These are phyloP conservation scores for Austroboletus olivaceoglutinosus DNA, from an alignment of 1,284 basidiomycete species.

Conservation along the genomic window DNA sequence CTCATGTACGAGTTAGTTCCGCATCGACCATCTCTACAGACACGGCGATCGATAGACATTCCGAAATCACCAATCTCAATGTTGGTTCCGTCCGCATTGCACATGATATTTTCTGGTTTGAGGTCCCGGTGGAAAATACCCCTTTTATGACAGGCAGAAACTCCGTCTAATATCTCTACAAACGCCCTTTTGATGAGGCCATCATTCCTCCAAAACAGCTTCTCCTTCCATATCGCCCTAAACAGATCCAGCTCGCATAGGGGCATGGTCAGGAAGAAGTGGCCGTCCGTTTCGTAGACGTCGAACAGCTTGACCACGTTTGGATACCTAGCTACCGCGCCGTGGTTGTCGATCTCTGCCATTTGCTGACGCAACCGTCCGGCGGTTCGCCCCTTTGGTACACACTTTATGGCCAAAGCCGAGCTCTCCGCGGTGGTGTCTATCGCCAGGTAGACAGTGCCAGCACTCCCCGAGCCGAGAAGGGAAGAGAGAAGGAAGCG, in stretches of 20 bases:
- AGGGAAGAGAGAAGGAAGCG: slow-evolving; percentile 6
- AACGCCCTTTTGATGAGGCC: slow-evolving; percentile 61
- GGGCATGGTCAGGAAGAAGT: slow-evolving; percentile 47
- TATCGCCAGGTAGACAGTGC: slow-evolving; percentile 14
- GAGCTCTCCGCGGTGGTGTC: slow-evolving; percentile 1
- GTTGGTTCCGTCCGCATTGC: slow-evolving; percentile 50
- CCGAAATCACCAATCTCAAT: slow-evolving; percentile 84
- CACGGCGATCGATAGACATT: slow-evolving; percentile 65
- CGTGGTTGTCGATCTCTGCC: slow-evolving; percentile 57
- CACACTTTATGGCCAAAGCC: slow-evolving; percentile 70
- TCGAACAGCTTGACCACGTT: slow-evolving; percentile 54
- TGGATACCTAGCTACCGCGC: slow-evolving; percentile 45
- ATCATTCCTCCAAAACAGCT: slow-evolving; percentile 47
- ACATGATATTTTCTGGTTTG: slow-evolving; percentile 88
- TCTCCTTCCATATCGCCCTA: slow-evolving; percentile 45
- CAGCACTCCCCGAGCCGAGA: slow-evolving; percentile 11
- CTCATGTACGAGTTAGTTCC: slow-evolving; percentile 82
- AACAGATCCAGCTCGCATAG: slow-evolving; percentile 51
- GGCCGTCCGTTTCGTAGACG: slow-evolving; percentile 49
- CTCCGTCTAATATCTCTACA: slow-evolving; percentile 75
- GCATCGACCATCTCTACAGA: slow-evolving; percentile 75
- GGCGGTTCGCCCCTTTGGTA: slow-evolving; percentile 46
- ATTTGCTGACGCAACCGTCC: slow-evolving; percentile 53
- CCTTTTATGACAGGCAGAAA: slow-evolving; percentile 65
- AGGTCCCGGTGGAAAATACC: slow-evolving; percentile 85